Conservation (phyloP, 1,284 basidiomycete genomes). For the Mycena sp. region DNA sequence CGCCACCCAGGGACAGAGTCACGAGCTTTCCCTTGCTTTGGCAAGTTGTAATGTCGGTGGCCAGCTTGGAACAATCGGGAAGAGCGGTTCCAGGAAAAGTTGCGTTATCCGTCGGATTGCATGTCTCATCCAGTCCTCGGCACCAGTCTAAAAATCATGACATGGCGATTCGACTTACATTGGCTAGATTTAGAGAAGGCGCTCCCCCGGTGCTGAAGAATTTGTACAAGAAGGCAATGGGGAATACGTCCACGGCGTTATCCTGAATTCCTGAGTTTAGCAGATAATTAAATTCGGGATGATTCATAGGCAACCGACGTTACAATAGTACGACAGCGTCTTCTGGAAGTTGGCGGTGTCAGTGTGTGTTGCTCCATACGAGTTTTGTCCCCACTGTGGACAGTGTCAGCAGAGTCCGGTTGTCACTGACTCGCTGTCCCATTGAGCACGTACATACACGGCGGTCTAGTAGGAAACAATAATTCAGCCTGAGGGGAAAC, state of each 20-base stretch:
- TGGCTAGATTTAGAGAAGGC: slow-evolving; percentile 70
- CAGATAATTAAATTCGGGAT: background rate
- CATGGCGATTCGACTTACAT: slow-evolving; percentile 54
- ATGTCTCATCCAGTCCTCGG: slow-evolving; percentile 49
- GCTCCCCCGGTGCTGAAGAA: slow-evolving; percentile 68
- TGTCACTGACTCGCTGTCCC: slow-evolving; percentile 58
- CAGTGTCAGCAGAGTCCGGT: background rate
- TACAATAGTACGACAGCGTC: slow-evolving; percentile 64
- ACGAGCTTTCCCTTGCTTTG: slow-evolving; percentile 71
- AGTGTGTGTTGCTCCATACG: slow-evolving; percentile 65
- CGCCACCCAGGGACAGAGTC: slow-evolving; percentile 51
- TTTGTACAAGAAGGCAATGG: slow-evolving; percentile 67
- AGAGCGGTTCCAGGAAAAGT: slow-evolving; percentile 68
- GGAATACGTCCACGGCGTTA: slow-evolving; percentile 68
- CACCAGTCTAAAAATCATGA: no score
- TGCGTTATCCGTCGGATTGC: slow-evolving; percentile 61
- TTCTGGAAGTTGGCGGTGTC: slow-evolving; percentile 66
- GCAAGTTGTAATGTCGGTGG: slow-evolving; percentile 64
- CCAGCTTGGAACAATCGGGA: slow-evolving; percentile 62
- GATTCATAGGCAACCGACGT: slow-evolving; percentile 45
- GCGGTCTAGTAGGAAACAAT: slow-evolving; percentile 4
- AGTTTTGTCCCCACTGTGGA: slow-evolving; percentile 77
- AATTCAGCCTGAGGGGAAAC: slow-evolving; percentile 14
- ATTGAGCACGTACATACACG: slow-evolving; percentile 8
- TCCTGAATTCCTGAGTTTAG: slow-evolving; percentile 47